Evolutionary conservation across 2,329 filamentous ascomycete species (phyloP).

Genomic region (Aspergillus hiratsukae): DNA sequence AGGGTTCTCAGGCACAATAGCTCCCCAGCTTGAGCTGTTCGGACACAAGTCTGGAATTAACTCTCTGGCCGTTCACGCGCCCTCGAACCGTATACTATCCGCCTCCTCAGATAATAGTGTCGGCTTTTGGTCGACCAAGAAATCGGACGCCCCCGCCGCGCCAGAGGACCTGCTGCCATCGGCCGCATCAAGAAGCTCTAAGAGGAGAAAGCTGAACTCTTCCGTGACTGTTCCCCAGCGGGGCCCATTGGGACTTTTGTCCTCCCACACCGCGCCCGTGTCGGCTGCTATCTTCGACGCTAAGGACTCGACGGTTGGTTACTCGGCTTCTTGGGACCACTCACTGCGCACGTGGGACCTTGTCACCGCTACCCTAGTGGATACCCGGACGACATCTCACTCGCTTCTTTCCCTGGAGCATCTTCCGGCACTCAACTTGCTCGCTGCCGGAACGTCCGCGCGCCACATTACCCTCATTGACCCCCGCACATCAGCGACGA

Average conservation of each 20-base stretch:
- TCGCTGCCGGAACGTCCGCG: slow-evolving; percentile 74
- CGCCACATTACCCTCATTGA: slow-evolving; percentile 91
- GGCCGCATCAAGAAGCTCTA: slow-evolving; percentile 58
- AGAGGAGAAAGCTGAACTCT: slow-evolving; percentile 69
- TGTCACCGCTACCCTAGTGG: slow-evolving; percentile 71
- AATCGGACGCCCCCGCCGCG: slow-evolving; percentile 69
- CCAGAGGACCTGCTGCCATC: slow-evolving; percentile 65
- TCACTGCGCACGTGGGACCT: slow-evolving; percentile 87
- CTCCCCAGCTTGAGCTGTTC: slow-evolving; percentile 74
- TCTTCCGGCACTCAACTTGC: slow-evolving; percentile 60
- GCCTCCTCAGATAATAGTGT: slow-evolving; percentile 78
- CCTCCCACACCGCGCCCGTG: slow-evolving; percentile 67
- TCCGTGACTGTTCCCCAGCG: slow-evolving; percentile 62
- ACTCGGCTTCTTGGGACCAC: slow-evolving; percentile 89
- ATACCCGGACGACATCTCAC: slow-evolving; percentile 77
- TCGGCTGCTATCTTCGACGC: slow-evolving; percentile 81
- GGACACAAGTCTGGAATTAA: slow-evolving; percentile 74
- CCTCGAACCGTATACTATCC: slow-evolving; percentile 74
- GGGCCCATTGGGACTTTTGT: slow-evolving; percentile 71
- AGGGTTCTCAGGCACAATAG: slow-evolving; percentile 58
- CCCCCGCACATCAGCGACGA: slow-evolving; percentile 70
- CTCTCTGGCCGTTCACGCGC: slow-evolving; percentile 66
- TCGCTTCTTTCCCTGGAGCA: slow-evolving; percentile 75
- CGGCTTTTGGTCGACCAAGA: slow-evolving; percentile 83
- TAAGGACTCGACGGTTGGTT: slow-evolving; percentile 79